A percentile compares a stretch with the other conserved stretches of the same genome.
phyloP scores from a whole-genome alignment of 148 eudicot genomes.

The Arbutus unedo region DNA sequence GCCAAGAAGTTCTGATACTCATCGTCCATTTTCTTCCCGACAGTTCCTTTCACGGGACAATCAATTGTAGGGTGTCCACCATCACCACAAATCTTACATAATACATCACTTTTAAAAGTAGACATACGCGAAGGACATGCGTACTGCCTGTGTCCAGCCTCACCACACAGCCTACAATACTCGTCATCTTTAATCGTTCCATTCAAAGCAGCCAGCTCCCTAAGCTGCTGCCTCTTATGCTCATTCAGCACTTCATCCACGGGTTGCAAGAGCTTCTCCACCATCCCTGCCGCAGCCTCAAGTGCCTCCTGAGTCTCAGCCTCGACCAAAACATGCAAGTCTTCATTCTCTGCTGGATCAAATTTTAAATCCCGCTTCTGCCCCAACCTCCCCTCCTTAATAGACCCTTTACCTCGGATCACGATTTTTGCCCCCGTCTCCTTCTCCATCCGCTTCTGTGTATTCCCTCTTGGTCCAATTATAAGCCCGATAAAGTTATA shows the following conservation, averaged over 20 bases:
- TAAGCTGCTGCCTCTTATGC: constrained; percentile 86
- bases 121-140: constrained; percentile 71
- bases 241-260: constrained; percentile 83
- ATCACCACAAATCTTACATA: constrained; percentile 88
- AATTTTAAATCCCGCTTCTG: constrained; percentile 77
- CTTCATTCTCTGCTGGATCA: constrained; percentile 81
- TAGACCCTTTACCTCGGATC: constrained; percentile 85
- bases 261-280: constrained; percentile 83
- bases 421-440: constrained; percentile 94
- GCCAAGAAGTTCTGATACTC: constrained; percentile 88
- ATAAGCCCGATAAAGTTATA: constrained; percentile 31
- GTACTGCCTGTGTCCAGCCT: constrained; percentile 79
- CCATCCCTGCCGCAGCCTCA: constrained; percentile 89
- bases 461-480: constrained; percentile 33
- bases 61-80: constrained; percentile 93
- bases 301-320: constrained; percentile 82
- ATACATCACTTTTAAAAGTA: constrained; percentile 82
- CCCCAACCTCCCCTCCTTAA: constrained; percentile 71
- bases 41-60: constrained; percentile 82
- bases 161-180: constrained; percentile 85
- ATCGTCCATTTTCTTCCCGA: constrained; percentile 94
- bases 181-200: constrained; percentile 89
- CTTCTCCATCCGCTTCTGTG: constrained; percentile 62
- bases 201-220: constrained; percentile 84
- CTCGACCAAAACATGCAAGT: constrained; percentile 86